Percentiles rank a stretch among this genome's conserved stretches.
Conservation (phyloP, 176 grass and related monocot species). For the Aegilops bicornis region DNA sequence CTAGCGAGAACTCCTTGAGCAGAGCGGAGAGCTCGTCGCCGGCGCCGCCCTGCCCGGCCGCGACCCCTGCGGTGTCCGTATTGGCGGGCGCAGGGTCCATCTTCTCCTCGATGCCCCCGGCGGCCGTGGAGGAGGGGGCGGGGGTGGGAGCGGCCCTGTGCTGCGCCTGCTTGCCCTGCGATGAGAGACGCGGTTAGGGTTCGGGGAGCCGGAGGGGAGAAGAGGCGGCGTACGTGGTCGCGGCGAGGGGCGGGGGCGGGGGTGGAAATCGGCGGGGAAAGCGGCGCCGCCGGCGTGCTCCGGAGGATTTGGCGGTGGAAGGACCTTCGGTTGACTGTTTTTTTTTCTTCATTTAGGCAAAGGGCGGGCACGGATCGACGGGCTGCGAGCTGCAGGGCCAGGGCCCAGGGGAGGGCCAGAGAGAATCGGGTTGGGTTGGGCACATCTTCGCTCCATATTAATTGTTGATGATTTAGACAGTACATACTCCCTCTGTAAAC, state of each 20-base stretch:
- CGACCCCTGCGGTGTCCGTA: not conserved
- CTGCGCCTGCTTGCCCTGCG: constrained; percentile 34
- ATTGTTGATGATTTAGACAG: no score
- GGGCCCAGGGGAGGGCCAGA: no score
- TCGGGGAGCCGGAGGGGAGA: not conserved
- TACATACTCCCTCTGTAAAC: no score
- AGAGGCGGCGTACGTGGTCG: no score
- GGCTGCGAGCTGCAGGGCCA: no score
- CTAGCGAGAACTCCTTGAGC: constrained; percentile 68
- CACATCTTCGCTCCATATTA: no score
- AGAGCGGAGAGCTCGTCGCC: constrained; percentile 34
- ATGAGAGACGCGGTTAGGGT: not conserved
- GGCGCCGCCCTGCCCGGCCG: constrained; percentile 3
- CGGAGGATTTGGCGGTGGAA: no score
- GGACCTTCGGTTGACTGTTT: no score
- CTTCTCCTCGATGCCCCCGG: not conserved
- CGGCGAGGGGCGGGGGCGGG: no score
- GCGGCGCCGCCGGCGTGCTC: not conserved
- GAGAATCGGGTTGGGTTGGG: no score
- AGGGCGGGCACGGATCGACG: no score
- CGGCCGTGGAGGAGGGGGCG: not conserved
- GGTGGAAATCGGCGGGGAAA: not conserved
- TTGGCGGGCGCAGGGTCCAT: constrained; percentile 24
- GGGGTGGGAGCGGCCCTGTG: not conserved
- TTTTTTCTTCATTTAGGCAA: no score